Base-by-base conservation (phyloP, 768 basidiomycete species). In the Lentinula lateritia region DNA sequence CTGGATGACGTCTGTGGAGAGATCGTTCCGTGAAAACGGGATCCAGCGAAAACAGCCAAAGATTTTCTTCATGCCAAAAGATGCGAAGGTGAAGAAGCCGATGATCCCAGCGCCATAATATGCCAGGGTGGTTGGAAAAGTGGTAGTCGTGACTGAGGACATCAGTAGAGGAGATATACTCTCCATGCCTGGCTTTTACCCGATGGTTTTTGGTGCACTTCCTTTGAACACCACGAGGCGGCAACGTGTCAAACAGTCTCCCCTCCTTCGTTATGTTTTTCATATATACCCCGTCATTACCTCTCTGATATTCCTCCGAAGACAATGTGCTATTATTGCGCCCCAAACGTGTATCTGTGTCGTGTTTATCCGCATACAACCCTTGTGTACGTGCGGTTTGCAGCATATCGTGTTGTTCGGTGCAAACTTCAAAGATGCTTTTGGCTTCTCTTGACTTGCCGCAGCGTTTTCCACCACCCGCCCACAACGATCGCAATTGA, bases 231-330 rank as follows among this genome's bases (percentile, higher is more conserved):
- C 59, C 62, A 63, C 58, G 62, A 63, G 62, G 62, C 50, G 62
- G 41, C 46, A 63, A 63, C 62, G 62, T 63, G 62, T 60, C 23
- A 16, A 74, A 58, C 32, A 45, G 20, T 8, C 45, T 43, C 20
- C 28, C 42, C 75, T 73, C 39, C 53, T 35, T n/a, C 50, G 50
- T 52, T 52, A 48, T 48, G 46, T 48, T 45, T 16, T n/a, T 48
- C 46, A 20, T 48, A 18, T 48, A 48, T n/a, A 2, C 46, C n/a
- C n/a, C n/a, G 20, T 48, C 18, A 16, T 48, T n/a, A 2, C 46
- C 46, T 10, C 18, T 48, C 20, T 23, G 20, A 9, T 45, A 7
- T 45, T 10, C 46, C 13, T 8, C 38, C 13, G 38, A 13, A 39
- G 38, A 13, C 38, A 9, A 39, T 39, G 38, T 39, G 13, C 38